These are phyloP conservation scores for Gaultheria prostrata DNA, from an alignment of 148 eudicot genomes.

Conservation along the genomic window DNA sequence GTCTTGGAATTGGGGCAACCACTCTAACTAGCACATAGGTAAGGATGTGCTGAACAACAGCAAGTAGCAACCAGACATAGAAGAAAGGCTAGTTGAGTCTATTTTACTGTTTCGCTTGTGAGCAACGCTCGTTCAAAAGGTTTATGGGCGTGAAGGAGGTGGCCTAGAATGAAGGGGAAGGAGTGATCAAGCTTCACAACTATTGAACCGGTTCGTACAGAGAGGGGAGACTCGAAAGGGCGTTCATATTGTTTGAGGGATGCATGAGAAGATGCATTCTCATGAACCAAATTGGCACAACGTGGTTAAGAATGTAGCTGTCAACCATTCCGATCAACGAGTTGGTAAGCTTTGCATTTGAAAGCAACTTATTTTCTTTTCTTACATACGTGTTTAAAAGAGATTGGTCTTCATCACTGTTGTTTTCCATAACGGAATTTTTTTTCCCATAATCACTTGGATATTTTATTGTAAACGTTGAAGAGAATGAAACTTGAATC, in stretches of 20 bases:
- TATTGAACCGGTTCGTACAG: constrained; percentile 52
- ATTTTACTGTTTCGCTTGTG: constrained; percentile 54
- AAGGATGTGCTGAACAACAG: constrained; percentile 56
- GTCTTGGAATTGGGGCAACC: constrained; percentile 63
- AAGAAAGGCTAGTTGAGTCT: constrained; percentile 28
- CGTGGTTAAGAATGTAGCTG: constrained; percentile 46
- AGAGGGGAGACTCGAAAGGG: constrained; percentile 61
- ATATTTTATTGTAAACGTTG: background rate
- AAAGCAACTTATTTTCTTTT: background rate
- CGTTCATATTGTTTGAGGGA: constrained; percentile 48
- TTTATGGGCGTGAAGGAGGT: constrained; percentile 56
- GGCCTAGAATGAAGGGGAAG: constrained; percentile 43
- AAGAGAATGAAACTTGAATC: background rate
- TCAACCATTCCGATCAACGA: constrained; percentile 32
- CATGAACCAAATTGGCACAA: constrained; percentile 55
- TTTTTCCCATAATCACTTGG: background rate
- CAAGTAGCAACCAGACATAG: constrained; percentile 32
- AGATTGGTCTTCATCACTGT: background rate
- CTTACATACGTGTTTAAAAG: background rate
- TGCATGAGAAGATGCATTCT: constrained; percentile 46
- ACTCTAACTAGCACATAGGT: constrained; percentile 53
- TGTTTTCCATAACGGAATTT: background rate
- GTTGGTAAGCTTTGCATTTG: constrained; percentile 38
- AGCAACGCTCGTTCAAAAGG: constrained; percentile 57
- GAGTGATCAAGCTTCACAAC: constrained; percentile 52